These are phyloP conservation scores for Sphenostylis stenocarpa DNA, from an alignment of 306 rosid species.

Conservation along the genomic window DNA sequence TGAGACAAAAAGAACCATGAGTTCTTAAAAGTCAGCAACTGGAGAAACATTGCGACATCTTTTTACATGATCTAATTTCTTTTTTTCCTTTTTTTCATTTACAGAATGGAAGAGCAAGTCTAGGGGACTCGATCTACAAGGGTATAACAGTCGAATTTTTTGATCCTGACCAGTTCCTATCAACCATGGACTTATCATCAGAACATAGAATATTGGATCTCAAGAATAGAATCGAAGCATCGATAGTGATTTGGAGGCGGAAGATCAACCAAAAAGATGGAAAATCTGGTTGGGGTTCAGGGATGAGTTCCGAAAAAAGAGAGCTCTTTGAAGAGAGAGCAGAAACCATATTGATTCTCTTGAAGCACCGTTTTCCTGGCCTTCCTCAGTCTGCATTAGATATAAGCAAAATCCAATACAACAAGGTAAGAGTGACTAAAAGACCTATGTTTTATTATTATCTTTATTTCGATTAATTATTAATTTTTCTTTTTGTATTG, in stretches of 20 bases:
- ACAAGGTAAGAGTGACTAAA: constrained; percentile 62
- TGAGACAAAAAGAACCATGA: constrained; percentile 28
- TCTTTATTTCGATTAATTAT: too few relatives aligned
- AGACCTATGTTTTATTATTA: too few relatives aligned
- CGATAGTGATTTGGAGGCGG: constrained; percentile 91
- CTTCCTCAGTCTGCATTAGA: constrained; percentile 87
- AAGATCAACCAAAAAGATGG: constrained; percentile 93
- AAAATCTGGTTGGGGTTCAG: constrained; percentile 93
- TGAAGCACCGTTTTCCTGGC: constrained; percentile 96
- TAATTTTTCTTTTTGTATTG: too few relatives aligned
- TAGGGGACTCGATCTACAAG: constrained; percentile 76
- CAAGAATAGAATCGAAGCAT: constrained; percentile 92
- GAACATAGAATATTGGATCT: constrained; percentile 89
- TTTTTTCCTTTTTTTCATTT: neutral
- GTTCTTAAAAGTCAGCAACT: neutral
- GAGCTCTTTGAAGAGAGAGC: constrained; percentile 98
- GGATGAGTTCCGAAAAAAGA: constrained; percentile 89
- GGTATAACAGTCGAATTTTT: constrained; percentile 83
- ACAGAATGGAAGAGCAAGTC: constrained; percentile 96
- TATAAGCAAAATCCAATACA: constrained; percentile 93
- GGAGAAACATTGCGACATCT: neutral
- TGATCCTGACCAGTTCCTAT: constrained; percentile 88
- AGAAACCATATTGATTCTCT: constrained; percentile 84
- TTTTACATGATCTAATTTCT: neutral
- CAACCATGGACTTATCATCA: constrained; percentile 79